Conservation (phyloP, 306 rosid genomes). For the Prunus mume region DNA sequence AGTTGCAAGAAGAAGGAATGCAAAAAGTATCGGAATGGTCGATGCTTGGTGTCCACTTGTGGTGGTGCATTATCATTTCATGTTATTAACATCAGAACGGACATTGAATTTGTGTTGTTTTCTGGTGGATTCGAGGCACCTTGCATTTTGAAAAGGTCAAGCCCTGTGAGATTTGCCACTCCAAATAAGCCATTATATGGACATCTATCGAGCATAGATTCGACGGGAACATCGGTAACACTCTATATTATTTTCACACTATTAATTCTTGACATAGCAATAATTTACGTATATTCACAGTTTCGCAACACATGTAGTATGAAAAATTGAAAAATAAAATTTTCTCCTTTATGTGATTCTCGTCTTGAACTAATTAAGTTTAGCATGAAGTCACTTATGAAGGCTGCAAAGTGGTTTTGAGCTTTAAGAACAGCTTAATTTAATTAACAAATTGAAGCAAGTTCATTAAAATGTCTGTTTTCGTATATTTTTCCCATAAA, state of each 20-base stretch:
- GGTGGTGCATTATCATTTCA: conserved; percentile 68
- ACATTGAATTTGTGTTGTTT: conserved; percentile 73
- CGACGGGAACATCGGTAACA: conserved; percentile 57
- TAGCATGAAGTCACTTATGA: too few relatives aligned
- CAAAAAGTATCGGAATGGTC: conserved; percentile 25
- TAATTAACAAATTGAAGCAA: too few relatives aligned
- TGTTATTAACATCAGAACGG: conserved; percentile 77
- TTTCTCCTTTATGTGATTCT: too few relatives aligned
- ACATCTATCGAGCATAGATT: conserved; percentile 65
- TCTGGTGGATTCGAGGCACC: conserved; percentile 60
- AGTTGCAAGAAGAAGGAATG: conserved; percentile 65
- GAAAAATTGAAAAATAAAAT: too few relatives aligned
- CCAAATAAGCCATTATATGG: conserved; percentile 71
- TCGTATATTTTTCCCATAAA: too few relatives aligned
- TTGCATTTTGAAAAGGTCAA: conserved; percentile 50
- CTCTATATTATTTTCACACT: not conserved
- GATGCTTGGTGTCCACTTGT: conserved; percentile 42
- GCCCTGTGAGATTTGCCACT: conserved; percentile 49
- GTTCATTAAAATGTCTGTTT: too few relatives aligned
- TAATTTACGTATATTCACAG: too few relatives aligned
- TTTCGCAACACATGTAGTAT: too few relatives aligned
- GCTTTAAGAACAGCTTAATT: too few relatives aligned
- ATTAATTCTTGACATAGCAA: not conserved
- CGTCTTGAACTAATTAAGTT: too few relatives aligned
- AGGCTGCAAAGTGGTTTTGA: too few relatives aligned